Conservation (phyloP, 2,329 filamentous ascomycete genomes). For the Alternaria ventricosa region DNA sequence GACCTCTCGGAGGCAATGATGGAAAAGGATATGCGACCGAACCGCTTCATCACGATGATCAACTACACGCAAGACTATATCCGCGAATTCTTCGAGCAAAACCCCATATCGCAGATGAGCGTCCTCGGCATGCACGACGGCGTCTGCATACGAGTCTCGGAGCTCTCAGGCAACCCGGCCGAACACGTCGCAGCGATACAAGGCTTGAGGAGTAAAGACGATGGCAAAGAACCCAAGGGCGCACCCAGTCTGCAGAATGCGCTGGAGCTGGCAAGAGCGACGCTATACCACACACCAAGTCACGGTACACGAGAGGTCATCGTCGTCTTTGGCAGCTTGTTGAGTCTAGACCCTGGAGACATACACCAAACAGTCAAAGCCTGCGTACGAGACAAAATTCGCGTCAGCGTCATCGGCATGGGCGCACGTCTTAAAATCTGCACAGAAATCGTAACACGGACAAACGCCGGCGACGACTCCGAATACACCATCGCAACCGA, state of each 20-base stretch:
- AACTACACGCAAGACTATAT: conserved; percentile 88
- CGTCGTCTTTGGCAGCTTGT: conserved; percentile 86
- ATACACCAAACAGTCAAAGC: conserved; percentile 87
- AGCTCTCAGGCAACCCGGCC: conserved; percentile 88
- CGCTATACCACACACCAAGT: conserved; percentile 88
- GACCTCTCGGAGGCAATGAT: conserved; percentile 94
- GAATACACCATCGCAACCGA: conserved; percentile 86
- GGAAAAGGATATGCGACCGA: conserved; percentile 93
- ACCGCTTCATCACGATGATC: conserved; percentile 80
- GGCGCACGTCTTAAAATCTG: conserved; percentile 93
- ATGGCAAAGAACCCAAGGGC: conserved; percentile 62
- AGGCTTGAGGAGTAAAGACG: conserved; percentile 67
- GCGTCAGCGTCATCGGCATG: conserved; percentile 87
- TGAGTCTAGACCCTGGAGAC: conserved; percentile 91
- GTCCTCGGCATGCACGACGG: conserved; percentile 94
- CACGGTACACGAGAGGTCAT: conserved; percentile 94
- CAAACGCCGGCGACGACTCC: conserved; percentile 78
- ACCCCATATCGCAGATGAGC: conserved; percentile 94
- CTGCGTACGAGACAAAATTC: conserved; percentile 81
- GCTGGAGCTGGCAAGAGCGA: conserved; percentile 90
- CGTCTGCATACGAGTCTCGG: conserved; percentile 81
- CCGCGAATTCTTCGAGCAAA: conserved; percentile 95
- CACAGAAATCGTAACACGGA: conserved; percentile 83
- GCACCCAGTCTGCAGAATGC: conserved; percentile 80
- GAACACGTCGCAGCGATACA: conserved; percentile 83